Percentiles rank a stretch among this genome's conserved stretches.
These are phyloP conservation scores for Trametes cingulata DNA, from an alignment of 768 basidiomycete species.

Conservation along the genomic window DNA sequence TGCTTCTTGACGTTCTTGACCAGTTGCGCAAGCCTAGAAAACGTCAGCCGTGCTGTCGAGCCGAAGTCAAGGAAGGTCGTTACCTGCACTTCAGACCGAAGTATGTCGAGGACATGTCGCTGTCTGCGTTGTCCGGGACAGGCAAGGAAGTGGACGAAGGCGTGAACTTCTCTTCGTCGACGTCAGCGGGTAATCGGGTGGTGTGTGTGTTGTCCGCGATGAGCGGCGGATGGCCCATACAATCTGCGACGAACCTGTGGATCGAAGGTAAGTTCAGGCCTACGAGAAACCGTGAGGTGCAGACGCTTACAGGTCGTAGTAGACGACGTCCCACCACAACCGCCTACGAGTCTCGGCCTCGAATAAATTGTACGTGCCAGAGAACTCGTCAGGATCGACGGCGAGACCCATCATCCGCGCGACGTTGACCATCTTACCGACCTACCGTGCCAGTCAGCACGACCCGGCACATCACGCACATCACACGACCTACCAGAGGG, in stretches of 20 bases:
- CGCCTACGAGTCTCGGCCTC: constrained; percentile 54
- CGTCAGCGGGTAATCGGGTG: constrained; percentile 55
- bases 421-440: constrained; percentile 69
- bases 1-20: constrained; percentile 62
- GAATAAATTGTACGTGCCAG: constrained; percentile 48
- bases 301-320: constrained; percentile 68
- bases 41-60: background rate
- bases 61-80: background rate
- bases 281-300: background rate
- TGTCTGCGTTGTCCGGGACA: constrained; percentile 28
- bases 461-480: background rate
- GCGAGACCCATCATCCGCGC: constrained; percentile 66
- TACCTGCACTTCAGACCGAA: constrained; percentile 65
- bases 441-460: constrained; percentile 35
- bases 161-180: constrained; percentile 54
- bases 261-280: background rate
- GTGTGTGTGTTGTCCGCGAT: constrained; percentile 57
- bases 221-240: constrained; percentile 61
- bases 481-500: constrained; percentile 40
- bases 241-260: constrained; percentile 67
- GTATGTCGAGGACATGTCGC: constrained; percentile 43
- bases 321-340: constrained; percentile 81
- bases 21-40: constrained; percentile 56
- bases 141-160: constrained; percentile 49
- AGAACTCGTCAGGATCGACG: constrained; percentile 56